phyloP scores from a whole-genome alignment of 2,329 filamentous ascomycete species.

The Colletotrichum trifolii region DNA sequence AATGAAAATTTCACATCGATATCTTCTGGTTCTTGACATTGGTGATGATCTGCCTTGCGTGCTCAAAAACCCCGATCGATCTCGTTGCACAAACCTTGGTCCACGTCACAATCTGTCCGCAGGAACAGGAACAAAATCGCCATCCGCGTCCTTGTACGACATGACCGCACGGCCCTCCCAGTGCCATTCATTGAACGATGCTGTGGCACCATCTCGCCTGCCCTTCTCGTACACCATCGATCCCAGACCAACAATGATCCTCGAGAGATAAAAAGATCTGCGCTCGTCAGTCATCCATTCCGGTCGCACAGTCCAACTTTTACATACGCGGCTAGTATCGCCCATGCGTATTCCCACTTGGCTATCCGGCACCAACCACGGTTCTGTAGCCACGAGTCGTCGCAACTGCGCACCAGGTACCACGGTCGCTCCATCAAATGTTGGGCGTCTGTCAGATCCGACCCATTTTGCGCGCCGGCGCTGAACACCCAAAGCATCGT shows the following conservation, averaged over 20 bases:
- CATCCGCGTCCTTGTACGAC: neutral
- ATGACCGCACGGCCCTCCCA: neutral
- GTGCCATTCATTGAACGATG: neutral
- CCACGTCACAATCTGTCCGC: no score
- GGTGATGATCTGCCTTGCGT: no score
- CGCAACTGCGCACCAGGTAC: slow-evolving; percentile 42
- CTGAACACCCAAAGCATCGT: slow-evolving; percentile 43
- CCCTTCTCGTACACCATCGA: slow-evolving; percentile 8
- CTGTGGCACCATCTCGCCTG: neutral
- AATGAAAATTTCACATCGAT: no score
- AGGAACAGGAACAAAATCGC: neutral
- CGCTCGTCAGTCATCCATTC: no score
- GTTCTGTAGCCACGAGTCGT: neutral
- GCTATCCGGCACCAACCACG: neutral
- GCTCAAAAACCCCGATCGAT: no score
- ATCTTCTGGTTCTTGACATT: no score
- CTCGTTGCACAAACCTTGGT: no score
- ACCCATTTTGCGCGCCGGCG: slow-evolving; percentile 37
- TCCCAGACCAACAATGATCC: neutral
- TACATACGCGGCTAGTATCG: neutral
- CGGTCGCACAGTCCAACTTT: no score
- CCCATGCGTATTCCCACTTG: slow-evolving; percentile 1
- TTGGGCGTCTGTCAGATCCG: slow-evolving; percentile 42
- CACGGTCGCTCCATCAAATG: slow-evolving; percentile 41
- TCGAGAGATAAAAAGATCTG: slow-evolving; percentile 1